These are phyloP conservation scores for Tricholoma bakamatsutake DNA, from an alignment of 768 basidiomycete genomes.

Conservation along the genomic window DNA sequence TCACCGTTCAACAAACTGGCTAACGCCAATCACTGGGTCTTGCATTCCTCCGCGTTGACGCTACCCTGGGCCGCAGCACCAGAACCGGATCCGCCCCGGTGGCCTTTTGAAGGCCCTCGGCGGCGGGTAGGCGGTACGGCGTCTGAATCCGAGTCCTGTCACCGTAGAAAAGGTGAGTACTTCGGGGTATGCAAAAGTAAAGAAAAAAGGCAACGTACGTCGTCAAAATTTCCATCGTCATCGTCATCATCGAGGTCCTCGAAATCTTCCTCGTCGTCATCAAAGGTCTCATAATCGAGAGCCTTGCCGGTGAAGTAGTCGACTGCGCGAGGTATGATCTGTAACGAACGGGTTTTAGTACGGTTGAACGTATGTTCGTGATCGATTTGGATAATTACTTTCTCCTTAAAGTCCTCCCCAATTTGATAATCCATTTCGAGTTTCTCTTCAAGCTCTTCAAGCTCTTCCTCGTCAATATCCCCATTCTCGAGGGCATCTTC, in stretches of 20 bases:
- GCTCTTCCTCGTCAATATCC: constrained; percentile 77
- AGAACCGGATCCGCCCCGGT: constrained; percentile 19
- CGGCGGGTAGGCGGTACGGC: constrained; percentile 55
- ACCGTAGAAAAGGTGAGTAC: constrained; percentile 8
- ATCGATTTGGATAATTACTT: constrained; percentile 39
- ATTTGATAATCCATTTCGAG: constrained; percentile 97
- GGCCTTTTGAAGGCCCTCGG: constrained; percentile 50
- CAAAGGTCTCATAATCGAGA: constrained; percentile 69
- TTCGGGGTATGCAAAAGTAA: constrained; percentile 1
- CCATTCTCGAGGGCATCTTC: constrained; percentile 62
- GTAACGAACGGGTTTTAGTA: background rate
- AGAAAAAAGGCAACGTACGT: constrained; percentile 28
- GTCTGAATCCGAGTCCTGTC: constrained; percentile 67
- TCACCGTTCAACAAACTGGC: background rate
- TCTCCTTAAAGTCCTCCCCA: constrained; percentile 96
- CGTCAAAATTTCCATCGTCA: constrained; percentile 53
- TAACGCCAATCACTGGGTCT: constrained; percentile 61
- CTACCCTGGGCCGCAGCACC: constrained; percentile 32
- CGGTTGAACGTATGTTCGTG: background rate
- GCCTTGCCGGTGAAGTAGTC: constrained; percentile 99
- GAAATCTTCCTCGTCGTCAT: constrained; percentile 50
- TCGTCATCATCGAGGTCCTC: constrained; percentile 59
- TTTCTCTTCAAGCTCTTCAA: constrained; percentile 88
- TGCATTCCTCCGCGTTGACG: constrained; percentile 82
- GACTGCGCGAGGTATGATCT: constrained; percentile 93